Percentiles rank a stretch among this genome's conserved stretches.
phyloP scores from a whole-genome alignment of 768 basidiomycete species.

The Leucogyrophana mollusca region DNA sequence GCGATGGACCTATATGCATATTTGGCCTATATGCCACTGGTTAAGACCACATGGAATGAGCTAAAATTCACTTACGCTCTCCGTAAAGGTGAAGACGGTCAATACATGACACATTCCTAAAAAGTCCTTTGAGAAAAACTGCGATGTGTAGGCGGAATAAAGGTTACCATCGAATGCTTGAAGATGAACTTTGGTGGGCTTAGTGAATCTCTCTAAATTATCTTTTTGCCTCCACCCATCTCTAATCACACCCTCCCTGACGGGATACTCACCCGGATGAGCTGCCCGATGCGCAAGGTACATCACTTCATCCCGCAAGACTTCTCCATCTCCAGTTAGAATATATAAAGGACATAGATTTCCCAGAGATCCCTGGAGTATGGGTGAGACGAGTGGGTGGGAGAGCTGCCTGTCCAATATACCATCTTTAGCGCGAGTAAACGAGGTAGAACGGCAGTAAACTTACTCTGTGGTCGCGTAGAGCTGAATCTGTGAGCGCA shows the following conservation, averaged over 20 bases:
- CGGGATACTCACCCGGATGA: constrained; percentile 62
- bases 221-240: constrained; percentile 47
- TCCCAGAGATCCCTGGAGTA: constrained; percentile 69
- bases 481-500: constrained; percentile 70
- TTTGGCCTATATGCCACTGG: constrained; percentile 40
- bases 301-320: constrained; percentile 75
- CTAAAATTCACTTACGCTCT: constrained; percentile 45
- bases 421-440: not conserved
- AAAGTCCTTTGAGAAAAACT: not conserved
- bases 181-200: constrained; percentile 65
- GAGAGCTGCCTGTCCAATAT: constrained; percentile 45
- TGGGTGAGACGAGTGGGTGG: constrained; percentile 72
- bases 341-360: constrained; percentile 77
- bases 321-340: constrained; percentile 70
- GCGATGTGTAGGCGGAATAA: not conserved
- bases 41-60: not conserved
- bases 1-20: constrained; percentile 60
- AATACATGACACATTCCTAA: constrained; percentile 73
- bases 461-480: constrained; percentile 73
- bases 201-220: constrained; percentile 48
- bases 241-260: constrained; percentile 50
- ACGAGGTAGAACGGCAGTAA: not conserved
- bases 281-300: constrained; percentile 82
- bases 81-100: constrained; percentile 68
- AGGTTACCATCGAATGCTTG: constrained; percentile 70